Evolutionary conservation across 2,329 filamentous ascomycete species (phyloP), one percentile per base, ranked within the genome.

Genomic region (Ceratocystis alfenasii): DNA sequence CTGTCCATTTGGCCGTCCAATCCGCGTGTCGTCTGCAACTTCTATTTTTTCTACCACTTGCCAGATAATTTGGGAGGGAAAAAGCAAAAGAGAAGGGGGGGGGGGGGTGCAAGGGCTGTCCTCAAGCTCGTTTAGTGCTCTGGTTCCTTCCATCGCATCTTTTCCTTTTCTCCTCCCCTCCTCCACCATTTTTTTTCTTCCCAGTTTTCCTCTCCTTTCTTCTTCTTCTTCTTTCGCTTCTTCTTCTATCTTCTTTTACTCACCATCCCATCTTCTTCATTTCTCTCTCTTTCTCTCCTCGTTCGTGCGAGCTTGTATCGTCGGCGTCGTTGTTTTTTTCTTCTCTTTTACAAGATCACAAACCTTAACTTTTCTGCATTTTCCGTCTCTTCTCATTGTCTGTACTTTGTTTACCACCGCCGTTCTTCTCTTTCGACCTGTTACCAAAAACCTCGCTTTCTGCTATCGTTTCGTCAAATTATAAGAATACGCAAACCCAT

Each of bases 211-310:
- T 70, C 72, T 70, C 69, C 70, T 70, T 69, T 69, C 66, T 69
- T 70, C 71, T 65, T 70, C 67, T 65, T 70, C 67, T 71, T 74
- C 69, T 71, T 72, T 71, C 73, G 72, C 65, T 68, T 69, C 69
- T 71, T 71, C 70, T 72, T 71, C 69, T 66, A 71, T 71, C 70
- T 70, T 71, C 68, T 69, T 68, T 69, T 66, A 71, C 69, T 72
- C 69, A 71, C 70, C 70, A 72, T 70, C 69, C 71, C 70, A 71
- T 71, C 70, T 71, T 72, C 71, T 72, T 72, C 72, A 71, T 71
- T 41, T 41, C 36, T 71, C 71, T 71, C 72, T 70, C 71, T 71
- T 70, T 72, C 62, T 69, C 70, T 70, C 70, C 71, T 71, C 73
- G 70, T 72, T 72, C 70, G 67, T 64, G 64, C 65, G 65, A 70